A percentile compares a stretch with the other conserved stretches of the same genome.
phyloP scores from a whole-genome alignment of 306 rosid genomes.

The Acacia melanoxylon region DNA sequence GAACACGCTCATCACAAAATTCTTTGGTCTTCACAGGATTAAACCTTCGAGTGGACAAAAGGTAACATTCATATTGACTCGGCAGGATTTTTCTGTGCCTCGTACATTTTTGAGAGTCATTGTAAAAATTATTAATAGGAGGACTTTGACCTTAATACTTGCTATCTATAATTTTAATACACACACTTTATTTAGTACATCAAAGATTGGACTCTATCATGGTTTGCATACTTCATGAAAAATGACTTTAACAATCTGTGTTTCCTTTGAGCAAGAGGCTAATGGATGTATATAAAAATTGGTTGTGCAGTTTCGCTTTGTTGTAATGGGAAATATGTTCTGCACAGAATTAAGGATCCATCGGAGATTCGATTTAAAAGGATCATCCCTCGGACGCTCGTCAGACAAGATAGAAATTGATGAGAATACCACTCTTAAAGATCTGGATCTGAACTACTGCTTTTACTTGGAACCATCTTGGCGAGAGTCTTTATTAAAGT shows the following conservation, averaged over 20 bases:
- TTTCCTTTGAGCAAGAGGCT: constrained; percentile 35
- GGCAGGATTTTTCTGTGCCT: constrained; percentile 16
- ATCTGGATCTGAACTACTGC: constrained; percentile 84
- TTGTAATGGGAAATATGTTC: constrained; percentile 99
- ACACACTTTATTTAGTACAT: background rate
- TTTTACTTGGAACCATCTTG: constrained; percentile 97
- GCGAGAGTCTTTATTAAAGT: constrained; percentile 82
- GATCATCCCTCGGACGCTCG: constrained; percentile 96
- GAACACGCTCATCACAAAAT: constrained; percentile 91
- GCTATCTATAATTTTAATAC: constrained; percentile 9
- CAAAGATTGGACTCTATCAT: constrained; percentile 18
- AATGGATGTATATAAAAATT: constrained; percentile 25
- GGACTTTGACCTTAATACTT: constrained; percentile 5
- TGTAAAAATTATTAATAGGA: constrained; percentile 6
- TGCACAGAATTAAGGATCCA: constrained; percentile 98
- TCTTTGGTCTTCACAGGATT: constrained; percentile 98
- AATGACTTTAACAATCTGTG: constrained; percentile 22
- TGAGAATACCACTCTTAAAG: constrained; percentile 94
- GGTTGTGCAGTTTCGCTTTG: constrained; percentile 90
- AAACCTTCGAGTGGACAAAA: constrained; percentile 95
- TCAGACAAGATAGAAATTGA: constrained; percentile 97
- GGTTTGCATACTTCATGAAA: constrained; percentile 22
- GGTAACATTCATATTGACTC: constrained; percentile 48
- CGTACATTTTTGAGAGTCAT: constrained; percentile 9
- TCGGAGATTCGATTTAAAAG: constrained; percentile 91